Evolutionary conservation across 2,329 filamentous ascomycete species (phyloP), one percentile per base, ranked within the genome.

Genomic region (Neocucurbitaria cava): DNA sequence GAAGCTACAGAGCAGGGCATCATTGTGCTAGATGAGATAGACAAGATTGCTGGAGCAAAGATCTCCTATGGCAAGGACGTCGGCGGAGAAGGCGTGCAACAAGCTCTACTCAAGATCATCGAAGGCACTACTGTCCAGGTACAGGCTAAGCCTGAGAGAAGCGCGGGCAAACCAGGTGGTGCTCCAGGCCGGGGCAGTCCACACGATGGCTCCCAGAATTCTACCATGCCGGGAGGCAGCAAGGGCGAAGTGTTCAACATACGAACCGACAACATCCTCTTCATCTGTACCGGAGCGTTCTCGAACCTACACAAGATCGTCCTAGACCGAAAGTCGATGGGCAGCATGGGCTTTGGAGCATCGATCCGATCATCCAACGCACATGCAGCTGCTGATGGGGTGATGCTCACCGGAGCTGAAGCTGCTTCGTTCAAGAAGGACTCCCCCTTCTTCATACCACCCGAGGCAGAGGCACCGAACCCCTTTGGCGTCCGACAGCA

Each of bases 211-310:
- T 50, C 62, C 33, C 56, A 61, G 33, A 46, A 41, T 44, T 51
- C 60, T 20, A 56, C 59, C 21, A 58, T 56, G n/a, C 56, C 64
- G 13, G 65, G 66, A 7, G 65, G 64, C 13, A 65, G 61, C 23
- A 88, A 86, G 71, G 81, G 81, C 18, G 86, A 88, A 57, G 78
- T 85, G 4, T 88, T 84, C 75, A 87, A 91, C 51, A 88, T 97
- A 53, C 90, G 95, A 66, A 99, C 95, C 0, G 93, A 92, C 61
- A 97, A 98, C 66, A 98, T 99, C 55, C 84, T 99, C 24, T 99
- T 99, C 77, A 92, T 99, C 38, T 96, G 95, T 74, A 96, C 93
- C 11, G 95, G 95, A 17, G 95, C 95, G 17, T 99, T 99, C 72
- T 90, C 96, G 31, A 94, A 93, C 2, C 82, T 98, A 1, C 91